Conservation (phyloP, 2,329 filamentous ascomycete genomes). For the Pseudonectria buxi region DNA sequence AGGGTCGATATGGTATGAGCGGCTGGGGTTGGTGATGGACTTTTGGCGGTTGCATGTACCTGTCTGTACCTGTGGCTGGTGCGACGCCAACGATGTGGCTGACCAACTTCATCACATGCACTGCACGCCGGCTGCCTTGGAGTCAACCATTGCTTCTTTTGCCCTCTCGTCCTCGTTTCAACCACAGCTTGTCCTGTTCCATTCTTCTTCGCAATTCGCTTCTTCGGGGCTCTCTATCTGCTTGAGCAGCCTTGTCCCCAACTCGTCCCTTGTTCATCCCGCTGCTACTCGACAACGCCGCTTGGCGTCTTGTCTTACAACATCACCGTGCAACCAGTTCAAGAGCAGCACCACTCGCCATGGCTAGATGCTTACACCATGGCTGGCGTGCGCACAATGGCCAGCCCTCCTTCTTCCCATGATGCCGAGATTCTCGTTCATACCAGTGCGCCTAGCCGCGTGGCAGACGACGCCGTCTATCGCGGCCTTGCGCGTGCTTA, state of each 20-base stretch:
- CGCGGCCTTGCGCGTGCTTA: constrained; percentile 45
- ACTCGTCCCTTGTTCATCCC: too few species aligned
- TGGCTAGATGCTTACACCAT: constrained; percentile 12
- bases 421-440: constrained; percentile 51
- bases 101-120: neutral
- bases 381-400: constrained; percentile 16
- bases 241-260: too few species aligned
- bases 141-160: too few species aligned
- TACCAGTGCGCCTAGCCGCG: constrained; percentile 43
- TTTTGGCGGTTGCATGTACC: too few species aligned
- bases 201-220: too few species aligned
- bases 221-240: too few species aligned
- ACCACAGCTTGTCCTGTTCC: too few species aligned
- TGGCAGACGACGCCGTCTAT: constrained; percentile 42
- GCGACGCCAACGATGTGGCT: neutral
- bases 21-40: constrained; percentile 1
- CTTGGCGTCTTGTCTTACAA: too few species aligned
- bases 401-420: constrained; percentile 12
- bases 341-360: constrained; percentile 8
- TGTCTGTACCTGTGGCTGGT: constrained; percentile 1
- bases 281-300: too few species aligned
- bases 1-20: constrained; percentile 1
- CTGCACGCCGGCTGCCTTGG: too few species aligned
- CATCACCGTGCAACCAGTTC: too few species aligned
- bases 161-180: too few species aligned